Percentiles rank a stretch among this genome's conserved stretches.
phyloP scores from a whole-genome alignment of 805 yeast genomes.

The Barnettozyma botsteinii region DNA sequence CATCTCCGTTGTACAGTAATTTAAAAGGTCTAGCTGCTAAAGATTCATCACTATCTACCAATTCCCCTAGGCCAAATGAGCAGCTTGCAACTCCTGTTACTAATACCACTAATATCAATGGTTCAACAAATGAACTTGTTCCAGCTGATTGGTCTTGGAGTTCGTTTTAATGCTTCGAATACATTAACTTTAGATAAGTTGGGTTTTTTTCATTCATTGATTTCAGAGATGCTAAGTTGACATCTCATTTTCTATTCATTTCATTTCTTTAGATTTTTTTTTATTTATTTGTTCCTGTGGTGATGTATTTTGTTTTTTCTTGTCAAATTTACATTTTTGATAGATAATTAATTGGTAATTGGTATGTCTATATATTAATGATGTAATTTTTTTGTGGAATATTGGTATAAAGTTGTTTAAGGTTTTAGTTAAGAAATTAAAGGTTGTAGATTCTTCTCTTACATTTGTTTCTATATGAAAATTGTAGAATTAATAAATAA shows the following conservation, averaged over 20 bases:
- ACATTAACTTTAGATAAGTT: too few species aligned
- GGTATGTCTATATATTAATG: too few species aligned
- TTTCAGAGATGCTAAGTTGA: not conserved
- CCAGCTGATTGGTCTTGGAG: constrained; percentile 71
- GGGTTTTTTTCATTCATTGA: not conserved
- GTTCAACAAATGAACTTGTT: constrained; percentile 21
- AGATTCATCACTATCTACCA: too few species aligned
- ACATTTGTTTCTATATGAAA: too few species aligned
- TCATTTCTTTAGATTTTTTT: not conserved
- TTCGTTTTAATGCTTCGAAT: constrained; percentile 39
- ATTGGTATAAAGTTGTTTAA: too few species aligned
- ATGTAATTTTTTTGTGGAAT: too few species aligned
- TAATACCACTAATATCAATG: not conserved
- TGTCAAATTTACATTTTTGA: too few species aligned
- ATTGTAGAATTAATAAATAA: too few species aligned
- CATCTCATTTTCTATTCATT: not conserved
- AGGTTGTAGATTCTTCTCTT: too few species aligned
- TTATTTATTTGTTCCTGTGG: too few species aligned
- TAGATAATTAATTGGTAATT: too few species aligned
- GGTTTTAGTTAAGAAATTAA: too few species aligned
- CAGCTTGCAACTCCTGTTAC: not conserved
- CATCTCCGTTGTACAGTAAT: not conserved
- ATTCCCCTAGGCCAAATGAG: not conserved
- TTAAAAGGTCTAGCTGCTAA: not conserved
- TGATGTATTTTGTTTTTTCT: not conserved